A percentile compares a stretch with the other conserved stretches of the same genome.
phyloP scores from a whole-genome alignment of 345 rosid species.

The Corchorus capsularis region DNA sequence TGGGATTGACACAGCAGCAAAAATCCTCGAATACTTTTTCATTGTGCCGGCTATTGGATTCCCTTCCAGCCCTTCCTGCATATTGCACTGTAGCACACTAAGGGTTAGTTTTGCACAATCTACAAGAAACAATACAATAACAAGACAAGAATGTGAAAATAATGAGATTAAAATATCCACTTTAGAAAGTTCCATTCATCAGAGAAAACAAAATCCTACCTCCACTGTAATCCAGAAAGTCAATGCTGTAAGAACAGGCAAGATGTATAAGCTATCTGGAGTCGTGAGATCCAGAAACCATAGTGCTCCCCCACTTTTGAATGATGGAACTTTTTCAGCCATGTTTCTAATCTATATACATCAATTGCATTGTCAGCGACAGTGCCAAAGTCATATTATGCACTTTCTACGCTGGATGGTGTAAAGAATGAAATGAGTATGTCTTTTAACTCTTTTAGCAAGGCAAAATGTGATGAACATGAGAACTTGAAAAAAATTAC shows the following conservation, averaged over 20 bases:
- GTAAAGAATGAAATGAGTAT: no score
- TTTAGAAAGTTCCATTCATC: no score
- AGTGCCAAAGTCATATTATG: not conserved
- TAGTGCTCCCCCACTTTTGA: constrained; percentile 65
- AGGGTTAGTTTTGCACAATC: no score
- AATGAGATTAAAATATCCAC: no score
- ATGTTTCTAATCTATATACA: constrained; percentile 55
- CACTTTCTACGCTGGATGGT: no score
- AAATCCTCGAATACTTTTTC: constrained; percentile 59
- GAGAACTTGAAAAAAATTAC: not conserved
- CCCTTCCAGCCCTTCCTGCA: constrained; percentile 69
- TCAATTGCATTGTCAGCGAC: not conserved
- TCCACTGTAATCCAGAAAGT: constrained; percentile 63
- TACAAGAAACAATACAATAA: no score
- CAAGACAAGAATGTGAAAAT: no score
- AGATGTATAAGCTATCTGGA: constrained; percentile 55
- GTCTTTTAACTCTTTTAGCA: not conserved
- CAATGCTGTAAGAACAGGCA: constrained; percentile 57
- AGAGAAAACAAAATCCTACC: constrained; percentile 33
- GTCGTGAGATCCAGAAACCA: constrained; percentile 70
- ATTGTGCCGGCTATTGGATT: constrained; percentile 56
- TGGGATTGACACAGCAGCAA: constrained; percentile 56
- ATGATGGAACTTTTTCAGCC: constrained; percentile 76
- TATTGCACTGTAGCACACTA: constrained; percentile 38
- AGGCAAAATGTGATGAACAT: not conserved